These are phyloP conservation scores for Tuber umbilicatum DNA, from an alignment of 495 filamentous ascomycete species.

Conservation along the genomic window DNA sequence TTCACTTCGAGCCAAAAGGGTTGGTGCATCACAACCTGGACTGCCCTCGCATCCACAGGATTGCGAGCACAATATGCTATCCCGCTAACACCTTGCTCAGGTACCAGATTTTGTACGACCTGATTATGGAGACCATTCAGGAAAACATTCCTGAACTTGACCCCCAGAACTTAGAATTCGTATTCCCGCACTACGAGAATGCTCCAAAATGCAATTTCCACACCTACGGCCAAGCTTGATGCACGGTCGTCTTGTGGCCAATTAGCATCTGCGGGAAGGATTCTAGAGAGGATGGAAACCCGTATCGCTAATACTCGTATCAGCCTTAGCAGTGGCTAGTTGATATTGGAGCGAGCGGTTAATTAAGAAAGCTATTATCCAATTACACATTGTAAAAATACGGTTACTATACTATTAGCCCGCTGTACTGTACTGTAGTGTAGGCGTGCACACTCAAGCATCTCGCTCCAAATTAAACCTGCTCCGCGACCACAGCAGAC, in stretches of 20 bases:
- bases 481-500: neutral
- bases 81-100: conserved; percentile 12
- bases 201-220: conserved; percentile 19
- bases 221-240: neutral
- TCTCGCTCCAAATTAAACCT: neutral
- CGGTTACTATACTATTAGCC: neutral
- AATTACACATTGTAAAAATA: neutral
- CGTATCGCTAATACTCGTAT: neutral
- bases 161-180: conserved; percentile 50
- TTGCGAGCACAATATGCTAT: neutral
- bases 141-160: conserved; percentile 55
- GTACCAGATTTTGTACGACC: conserved; percentile 55
- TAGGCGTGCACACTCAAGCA: neutral
- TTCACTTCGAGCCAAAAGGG: conserved; percentile 59
- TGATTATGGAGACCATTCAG: conserved; percentile 51
- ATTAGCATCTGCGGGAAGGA: neutral
- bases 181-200: conserved; percentile 52
- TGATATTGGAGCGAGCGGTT: neutral
- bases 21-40: conserved; percentile 13
- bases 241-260: neutral
- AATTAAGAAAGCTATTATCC: neutral
- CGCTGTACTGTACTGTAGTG: neutral
- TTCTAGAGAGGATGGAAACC: neutral
- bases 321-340: neutral
- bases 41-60: neutral